Conservation (phyloP, 345 rosid species). For the Eucalyptus sp. region DNA sequence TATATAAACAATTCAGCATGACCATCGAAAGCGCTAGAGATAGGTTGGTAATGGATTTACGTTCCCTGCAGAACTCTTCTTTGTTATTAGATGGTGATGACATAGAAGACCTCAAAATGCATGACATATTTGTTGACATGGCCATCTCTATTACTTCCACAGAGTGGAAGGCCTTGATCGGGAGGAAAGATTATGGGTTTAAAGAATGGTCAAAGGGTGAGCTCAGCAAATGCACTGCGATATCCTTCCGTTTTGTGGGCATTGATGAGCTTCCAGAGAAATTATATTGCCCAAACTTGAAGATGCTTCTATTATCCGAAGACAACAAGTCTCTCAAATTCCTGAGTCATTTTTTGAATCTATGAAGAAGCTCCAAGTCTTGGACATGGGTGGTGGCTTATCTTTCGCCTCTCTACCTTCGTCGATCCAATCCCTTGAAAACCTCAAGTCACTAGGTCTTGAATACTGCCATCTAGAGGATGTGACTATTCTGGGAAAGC, state of each 20-base stretch:
- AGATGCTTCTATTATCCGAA: rapidly evolving
- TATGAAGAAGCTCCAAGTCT: neutral
- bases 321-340: rapidly evolving
- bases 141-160: neutral
- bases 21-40: rapidly evolving
- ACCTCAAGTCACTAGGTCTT: neutral
- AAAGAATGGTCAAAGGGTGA: neutral
- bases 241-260: rapidly evolving
- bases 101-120: rapidly evolving
- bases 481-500: neutral
- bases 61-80: rapidly evolving
- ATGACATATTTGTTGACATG: too few relatives aligned
- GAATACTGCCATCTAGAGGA: rapidly evolving
- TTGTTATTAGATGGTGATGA: too few relatives aligned
- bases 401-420: neutral
- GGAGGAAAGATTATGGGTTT: neutral
- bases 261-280: neutral
- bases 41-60: rapidly evolving
- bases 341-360: neutral
- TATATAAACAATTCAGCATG: rapidly evolving
- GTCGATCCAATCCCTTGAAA: neutral
- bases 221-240: rapidly evolving
- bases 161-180: rapidly evolving
- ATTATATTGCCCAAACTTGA: neutral
- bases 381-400: rapidly evolving